Evolutionary conservation across 1,139 yeast species (phyloP).

Genomic region (Pichia sp.): DNA sequence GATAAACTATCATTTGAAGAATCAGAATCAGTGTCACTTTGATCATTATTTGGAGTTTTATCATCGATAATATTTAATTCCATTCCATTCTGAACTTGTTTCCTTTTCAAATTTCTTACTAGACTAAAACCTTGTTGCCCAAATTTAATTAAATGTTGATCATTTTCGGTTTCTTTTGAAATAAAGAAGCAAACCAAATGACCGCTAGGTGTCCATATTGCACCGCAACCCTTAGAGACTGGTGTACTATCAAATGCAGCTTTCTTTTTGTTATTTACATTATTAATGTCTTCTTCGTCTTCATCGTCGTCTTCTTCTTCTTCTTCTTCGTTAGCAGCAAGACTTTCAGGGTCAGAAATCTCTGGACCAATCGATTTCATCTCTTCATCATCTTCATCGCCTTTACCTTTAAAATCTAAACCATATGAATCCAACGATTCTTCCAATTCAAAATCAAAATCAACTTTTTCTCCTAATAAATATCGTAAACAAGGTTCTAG

Average conservation of each 20-base stretch:
- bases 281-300: constrained; percentile 16
- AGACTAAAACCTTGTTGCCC: constrained; percentile 39
- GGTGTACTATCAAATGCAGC: constrained; percentile 70
- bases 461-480: constrained; percentile 75
- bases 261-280: constrained; percentile 13
- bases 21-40: constrained; percentile 9
- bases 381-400: constrained; percentile 25
- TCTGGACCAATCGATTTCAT: constrained; percentile 1
- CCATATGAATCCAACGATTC: constrained; percentile 13
- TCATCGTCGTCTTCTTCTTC: constrained; percentile 22
- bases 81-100: constrained; percentile 20
- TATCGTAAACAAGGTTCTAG: constrained; percentile 75
- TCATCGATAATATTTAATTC: constrained; percentile 12
- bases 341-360: constrained; percentile 1
- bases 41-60: constrained; percentile 13
- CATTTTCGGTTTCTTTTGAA: constrained; percentile 41
- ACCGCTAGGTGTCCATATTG: constrained; percentile 78
- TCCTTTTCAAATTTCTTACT: constrained; percentile 31
- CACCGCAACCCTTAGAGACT: constrained; percentile 90
- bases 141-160: constrained; percentile 34
- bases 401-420: constrained; percentile 28
- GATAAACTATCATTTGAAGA: constrained; percentile 39
- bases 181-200: constrained; percentile 76
- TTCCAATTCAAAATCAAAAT: constrained; percentile 36
- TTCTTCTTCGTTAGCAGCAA: constrained; percentile 11